These are phyloP conservation scores for Ammopiptanthus mongolicus DNA, from an alignment of 306 rosid species.

Conservation along the genomic window DNA sequence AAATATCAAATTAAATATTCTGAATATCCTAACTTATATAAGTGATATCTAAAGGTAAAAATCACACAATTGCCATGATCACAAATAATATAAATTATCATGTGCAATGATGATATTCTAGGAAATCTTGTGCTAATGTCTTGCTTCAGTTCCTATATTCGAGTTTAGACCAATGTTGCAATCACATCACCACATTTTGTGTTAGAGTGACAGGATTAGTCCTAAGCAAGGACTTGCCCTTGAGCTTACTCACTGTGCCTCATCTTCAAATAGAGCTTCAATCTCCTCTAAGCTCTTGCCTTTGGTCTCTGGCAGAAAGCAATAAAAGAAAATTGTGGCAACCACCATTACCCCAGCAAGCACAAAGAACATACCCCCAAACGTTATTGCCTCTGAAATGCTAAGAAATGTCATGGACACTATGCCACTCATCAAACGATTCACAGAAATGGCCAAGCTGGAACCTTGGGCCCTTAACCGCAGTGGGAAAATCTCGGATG, in stretches of 20 bases:
- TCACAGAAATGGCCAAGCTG: constrained; percentile 63
- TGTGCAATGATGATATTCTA: no score
- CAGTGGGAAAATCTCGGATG: constrained; percentile 69
- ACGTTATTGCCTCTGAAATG: constrained; percentile 48
- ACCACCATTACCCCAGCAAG: constrained; percentile 52
- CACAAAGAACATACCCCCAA: constrained; percentile 66
- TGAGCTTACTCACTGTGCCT: neutral
- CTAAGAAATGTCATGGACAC: constrained; percentile 68
- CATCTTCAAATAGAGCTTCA: constrained; percentile 53
- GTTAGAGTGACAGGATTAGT: neutral
- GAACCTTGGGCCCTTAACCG: constrained; percentile 69
- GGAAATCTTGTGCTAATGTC: no score
- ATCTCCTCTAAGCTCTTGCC: constrained; percentile 80
- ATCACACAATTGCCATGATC: no score
- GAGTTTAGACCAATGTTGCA: neutral
- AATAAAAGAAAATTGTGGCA: constrained; percentile 59
- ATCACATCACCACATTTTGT: neutral
- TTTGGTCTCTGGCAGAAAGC: constrained; percentile 64
- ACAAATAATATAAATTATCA: no score
- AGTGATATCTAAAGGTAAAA: no score
- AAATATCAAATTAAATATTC: no score
- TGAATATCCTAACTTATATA: neutral
- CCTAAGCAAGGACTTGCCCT: neutral
- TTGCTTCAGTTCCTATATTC: neutral
- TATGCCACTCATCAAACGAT: constrained; percentile 68